Evolutionary conservation across 192 early-diverging fungal genomes (phyloP), one percentile per base, ranked within the genome.

Genomic region (Phlyctochytrium planicorne): DNA sequence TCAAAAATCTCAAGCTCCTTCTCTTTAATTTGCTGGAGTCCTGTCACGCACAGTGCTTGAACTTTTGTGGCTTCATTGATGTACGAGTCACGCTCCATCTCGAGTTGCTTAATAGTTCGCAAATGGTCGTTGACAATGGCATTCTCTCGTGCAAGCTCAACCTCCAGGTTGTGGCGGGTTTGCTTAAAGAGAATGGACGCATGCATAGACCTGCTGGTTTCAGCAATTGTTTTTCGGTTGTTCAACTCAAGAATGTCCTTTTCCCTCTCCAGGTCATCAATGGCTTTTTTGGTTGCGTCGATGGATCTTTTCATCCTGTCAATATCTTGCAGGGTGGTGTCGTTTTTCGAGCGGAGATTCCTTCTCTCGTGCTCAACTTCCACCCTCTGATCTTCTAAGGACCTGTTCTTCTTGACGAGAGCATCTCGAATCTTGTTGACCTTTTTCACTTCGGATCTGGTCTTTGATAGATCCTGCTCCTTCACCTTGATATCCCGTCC

Each of bases 1-100:
- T 87, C 83, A 61, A 75, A 88, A 23, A 87, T 79, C 65, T 83
- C 78, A 32, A 77, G 36, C 74, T 88, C 86, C 66, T 81, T 83
- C n/a, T 71, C 50, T 57, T 87, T 87, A 61, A 87, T 81, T 6
- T 73, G 47, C 55, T 80, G 76, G n/a, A 86, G 53, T 2, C 67
- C 70, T 16, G 71, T 30, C 3, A 83, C 63, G 63, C 78, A 81
- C 20, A 73, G 71, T 1, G 63, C 59, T 60, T 81, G 80, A 3
- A 83, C 36, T 25, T 62, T 29, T 2, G 72, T 57, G 17, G 75
- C 59, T 50, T 88, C 82, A 20, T 60, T 57, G 0, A 72, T 75
- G 65, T 76, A 80, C n/a, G 27, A 35, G 68, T 80, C 74, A 3
- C 81, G 59, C 20, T 87, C 83, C 1, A 29, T 64, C 37, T 85